Evolutionary conservation across 495 filamentous ascomycete genomes (phyloP), one percentile per base, ranked within the genome.

Genomic region (Tuber melanosporum): DNA sequence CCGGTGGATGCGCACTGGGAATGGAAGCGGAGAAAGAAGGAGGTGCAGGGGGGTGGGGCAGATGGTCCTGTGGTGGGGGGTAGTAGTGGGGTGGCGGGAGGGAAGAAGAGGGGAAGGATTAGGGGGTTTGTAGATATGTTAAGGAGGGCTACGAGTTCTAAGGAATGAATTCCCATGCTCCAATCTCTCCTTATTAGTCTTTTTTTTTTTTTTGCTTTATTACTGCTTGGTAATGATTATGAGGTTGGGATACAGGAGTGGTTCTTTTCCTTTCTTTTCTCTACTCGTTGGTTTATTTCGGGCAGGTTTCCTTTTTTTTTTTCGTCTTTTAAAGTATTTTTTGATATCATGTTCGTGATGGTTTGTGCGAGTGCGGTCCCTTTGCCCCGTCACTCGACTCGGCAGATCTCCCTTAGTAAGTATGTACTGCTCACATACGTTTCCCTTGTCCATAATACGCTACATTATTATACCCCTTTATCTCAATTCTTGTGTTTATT

Each of bases 61-160:
- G 3, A 66, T 66, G 57, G 57, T 66, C 17, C 12, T 62, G 78
- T 66, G 62, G 73, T 75, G 26, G 72, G 71, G 71, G 26, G 20
- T 42, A 2, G 44, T 20, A 20, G 41, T 46, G 41, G 22, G 41
- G 14, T 71, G n/a, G 17, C 70, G 49, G 73, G 77, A n/a, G 78
- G 79, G 43, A 80, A 80, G 19, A 73, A 52, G 46, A 80, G 46
- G 6, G 79, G 78, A 70, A 74, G 77, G 41, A 80, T 80, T 7
- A 76, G 78, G 32, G 77, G 77, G 22, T 45, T 80, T 14, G 57
- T 80, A 62, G 70, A 76, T 73, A 75, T 80, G 66, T 1, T 80
- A 36, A 76, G 41, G 74, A 80, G 70, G 49, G 52, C 44, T 26
- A 20, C 44, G 72, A 44, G 49, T 49, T 45, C 41, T 49, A 45